Percentiles rank a stretch among this genome's conserved stretches.
Conservation (phyloP, 2,329 filamentous ascomycete species). For the Pleoardoris graminearum region DNA sequence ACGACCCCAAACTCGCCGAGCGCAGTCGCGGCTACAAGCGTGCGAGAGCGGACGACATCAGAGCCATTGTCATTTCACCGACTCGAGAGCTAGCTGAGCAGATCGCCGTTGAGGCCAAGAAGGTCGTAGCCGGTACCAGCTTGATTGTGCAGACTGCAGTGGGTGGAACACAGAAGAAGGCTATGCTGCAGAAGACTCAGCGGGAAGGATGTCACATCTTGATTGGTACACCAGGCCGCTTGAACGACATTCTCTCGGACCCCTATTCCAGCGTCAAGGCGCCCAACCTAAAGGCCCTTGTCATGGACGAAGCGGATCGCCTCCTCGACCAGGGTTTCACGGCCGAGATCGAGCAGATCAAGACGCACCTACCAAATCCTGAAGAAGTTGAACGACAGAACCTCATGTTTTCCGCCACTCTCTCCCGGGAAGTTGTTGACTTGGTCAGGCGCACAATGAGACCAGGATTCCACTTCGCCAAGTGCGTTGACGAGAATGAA, state of each 20-base stretch:
- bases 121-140: constrained; percentile 66
- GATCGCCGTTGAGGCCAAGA: constrained; percentile 71
- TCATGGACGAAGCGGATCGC: constrained; percentile 70
- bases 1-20: constrained; percentile 64
- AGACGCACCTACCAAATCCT: constrained; percentile 62
- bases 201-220: constrained; percentile 82
- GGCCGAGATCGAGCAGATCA: constrained; percentile 54
- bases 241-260: constrained; percentile 80
- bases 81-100: constrained; percentile 67
- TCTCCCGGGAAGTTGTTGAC: constrained; percentile 78
- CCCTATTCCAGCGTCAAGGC: constrained; percentile 64
- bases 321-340: constrained; percentile 63
- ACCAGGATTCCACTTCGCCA: constrained; percentile 82
- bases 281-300: constrained; percentile 61
- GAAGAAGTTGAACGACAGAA: constrained; percentile 75
- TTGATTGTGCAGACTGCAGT: constrained; percentile 79
- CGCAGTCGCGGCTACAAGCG: constrained; percentile 48
- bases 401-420: constrained; percentile 92
- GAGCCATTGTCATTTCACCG: constrained; percentile 64
- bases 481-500: constrained; percentile 83
- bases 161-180: constrained; percentile 79
- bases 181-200: constrained; percentile 69
- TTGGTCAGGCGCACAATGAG: constrained; percentile 81
- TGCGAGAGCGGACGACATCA: constrained; percentile 55
- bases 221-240: constrained; percentile 85